Conservation (phyloP, 176 grass and related monocot genomes). For the Phoenix dactylifera region DNA sequence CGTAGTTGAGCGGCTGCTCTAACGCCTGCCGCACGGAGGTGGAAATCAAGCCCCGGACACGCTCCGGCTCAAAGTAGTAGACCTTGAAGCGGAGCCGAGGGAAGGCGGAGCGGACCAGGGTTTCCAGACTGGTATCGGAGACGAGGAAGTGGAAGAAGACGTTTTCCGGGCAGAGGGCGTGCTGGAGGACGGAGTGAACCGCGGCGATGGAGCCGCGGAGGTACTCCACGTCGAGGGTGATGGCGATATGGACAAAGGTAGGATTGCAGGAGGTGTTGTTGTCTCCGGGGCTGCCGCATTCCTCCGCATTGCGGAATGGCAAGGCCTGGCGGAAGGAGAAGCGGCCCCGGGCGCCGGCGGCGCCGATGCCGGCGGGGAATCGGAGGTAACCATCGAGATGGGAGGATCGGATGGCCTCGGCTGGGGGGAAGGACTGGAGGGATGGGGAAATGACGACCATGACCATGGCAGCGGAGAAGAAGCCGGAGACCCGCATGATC, state of each 20-base stretch:
- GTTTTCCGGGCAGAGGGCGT: conserved; percentile 4
- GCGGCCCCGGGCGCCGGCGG: neutral
- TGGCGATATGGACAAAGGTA: conserved; percentile 2
- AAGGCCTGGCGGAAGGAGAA: conserved; percentile 5
- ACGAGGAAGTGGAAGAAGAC: conserved; percentile 12
- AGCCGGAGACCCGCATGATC: conserved; percentile 18
- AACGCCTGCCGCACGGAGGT: conserved; percentile 7
- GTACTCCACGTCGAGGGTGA: conserved; percentile 14
- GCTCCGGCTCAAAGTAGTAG: conserved; percentile 1
- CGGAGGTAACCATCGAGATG: conserved; percentile 1
- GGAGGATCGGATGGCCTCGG: conserved; percentile 23
- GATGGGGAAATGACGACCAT: conserved; percentile 19
- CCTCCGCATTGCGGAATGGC: neutral
- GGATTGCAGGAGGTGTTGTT: conserved; percentile 1
- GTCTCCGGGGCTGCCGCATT: neutral
- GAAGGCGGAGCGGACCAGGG: conserved; percentile 4
- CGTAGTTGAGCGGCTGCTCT: conserved; percentile 14
- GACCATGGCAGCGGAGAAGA: conserved; percentile 19
- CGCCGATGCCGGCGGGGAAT: neutral
- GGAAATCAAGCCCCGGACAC: conserved; percentile 3
- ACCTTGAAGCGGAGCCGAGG: conserved; percentile 7
- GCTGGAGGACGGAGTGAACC: conserved; percentile 5
- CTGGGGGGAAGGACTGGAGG: conserved; percentile 22
- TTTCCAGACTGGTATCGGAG: neutral
- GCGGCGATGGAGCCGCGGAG: conserved; percentile 9